Percentiles rank a stretch among this genome's conserved stretches.
Evolutionary conservation across 2,329 filamentous ascomycete species (phyloP).

Genomic region (Lithohypha guttulata): DNA sequence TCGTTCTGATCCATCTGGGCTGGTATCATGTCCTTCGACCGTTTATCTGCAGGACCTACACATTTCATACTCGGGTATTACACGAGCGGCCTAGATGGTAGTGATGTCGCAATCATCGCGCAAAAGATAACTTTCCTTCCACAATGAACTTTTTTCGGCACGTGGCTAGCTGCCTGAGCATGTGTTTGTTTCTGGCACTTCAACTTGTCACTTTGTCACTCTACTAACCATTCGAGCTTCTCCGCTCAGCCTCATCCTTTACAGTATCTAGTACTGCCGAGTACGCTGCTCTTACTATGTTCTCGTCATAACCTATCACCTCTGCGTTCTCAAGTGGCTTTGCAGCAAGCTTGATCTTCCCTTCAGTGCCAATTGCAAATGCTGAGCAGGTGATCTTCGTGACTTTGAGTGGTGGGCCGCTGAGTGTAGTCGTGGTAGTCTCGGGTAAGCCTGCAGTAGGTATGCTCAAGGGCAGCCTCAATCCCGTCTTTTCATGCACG

Average conservation of each 20-base stretch:
- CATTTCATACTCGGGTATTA: too few relatives aligned
- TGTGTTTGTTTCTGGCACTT: too few relatives aligned
- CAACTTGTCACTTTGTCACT: neutral
- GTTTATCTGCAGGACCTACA: too few relatives aligned
- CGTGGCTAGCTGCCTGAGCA: too few relatives aligned
- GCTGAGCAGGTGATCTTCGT: conserved; percentile 14
- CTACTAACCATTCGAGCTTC: neutral
- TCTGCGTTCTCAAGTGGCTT: conserved; percentile 12
- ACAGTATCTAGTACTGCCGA: conserved; percentile 11
- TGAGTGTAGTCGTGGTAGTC: neutral
- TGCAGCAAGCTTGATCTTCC: conserved; percentile 15
- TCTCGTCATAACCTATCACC: conserved; percentile 7
- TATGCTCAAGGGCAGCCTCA: conserved; percentile 6
- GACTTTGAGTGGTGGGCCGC: conserved; percentile 13
- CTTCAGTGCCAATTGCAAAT: conserved; percentile 16
- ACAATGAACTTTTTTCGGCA: too few relatives aligned
- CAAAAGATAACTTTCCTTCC: too few relatives aligned
- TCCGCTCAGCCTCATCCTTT: conserved; percentile 12
- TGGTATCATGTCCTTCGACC: too few relatives aligned
- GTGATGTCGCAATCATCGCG: too few relatives aligned
- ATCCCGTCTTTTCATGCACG: conserved; percentile 10
- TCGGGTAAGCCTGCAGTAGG: neutral
- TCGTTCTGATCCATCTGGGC: too few relatives aligned
- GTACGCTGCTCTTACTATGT: conserved; percentile 15
- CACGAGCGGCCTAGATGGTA: too few relatives aligned